Conservation (phyloP, 495 filamentous ascomycete genomes). For the Neurospora sp. region DNA sequence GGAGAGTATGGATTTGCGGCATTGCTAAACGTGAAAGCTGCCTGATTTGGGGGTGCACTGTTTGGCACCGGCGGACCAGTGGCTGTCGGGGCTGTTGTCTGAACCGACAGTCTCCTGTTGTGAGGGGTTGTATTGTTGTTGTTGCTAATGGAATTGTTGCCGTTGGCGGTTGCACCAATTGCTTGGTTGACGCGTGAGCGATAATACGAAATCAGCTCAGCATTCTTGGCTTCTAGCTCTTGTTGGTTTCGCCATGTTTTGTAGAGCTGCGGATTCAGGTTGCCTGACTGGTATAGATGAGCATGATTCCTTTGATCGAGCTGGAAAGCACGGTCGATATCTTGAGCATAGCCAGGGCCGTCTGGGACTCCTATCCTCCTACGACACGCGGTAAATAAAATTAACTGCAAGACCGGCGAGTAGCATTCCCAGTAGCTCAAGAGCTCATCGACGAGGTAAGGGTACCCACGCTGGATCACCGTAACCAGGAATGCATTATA, state of each 20-base stretch:
- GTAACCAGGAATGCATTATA: constrained; percentile 1
- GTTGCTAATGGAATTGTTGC: not conserved
- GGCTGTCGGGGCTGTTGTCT: not conserved
- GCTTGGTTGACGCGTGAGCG: not conserved
- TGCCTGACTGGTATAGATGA: not conserved
- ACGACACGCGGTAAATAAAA: constrained; percentile 50
- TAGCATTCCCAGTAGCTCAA: constrained; percentile 34
- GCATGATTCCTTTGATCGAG: constrained; percentile 20
- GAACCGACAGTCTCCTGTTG: not conserved
- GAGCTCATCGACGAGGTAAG: constrained; percentile 53
- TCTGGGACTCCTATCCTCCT: constrained; percentile 27
- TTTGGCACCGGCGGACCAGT: not conserved
- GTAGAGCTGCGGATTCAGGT: not conserved
- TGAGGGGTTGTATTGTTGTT: not conserved
- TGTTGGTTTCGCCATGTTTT: not conserved
- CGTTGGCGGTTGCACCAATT: not conserved
- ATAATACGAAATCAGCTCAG: not conserved
- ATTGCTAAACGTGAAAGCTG: not conserved
- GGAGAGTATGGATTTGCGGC: not conserved
- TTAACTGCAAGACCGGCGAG: constrained; percentile 46
- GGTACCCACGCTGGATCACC: constrained; percentile 27
- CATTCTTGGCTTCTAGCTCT: not conserved
- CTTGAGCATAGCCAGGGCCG: not conserved
- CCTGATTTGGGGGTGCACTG: not conserved
- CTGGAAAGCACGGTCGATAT: constrained; percentile 29